Percentiles rank a stretch among this genome's conserved stretches.
Conservation (phyloP, 169 alveolate genomes). For the Plasmodium coatneyi region DNA sequence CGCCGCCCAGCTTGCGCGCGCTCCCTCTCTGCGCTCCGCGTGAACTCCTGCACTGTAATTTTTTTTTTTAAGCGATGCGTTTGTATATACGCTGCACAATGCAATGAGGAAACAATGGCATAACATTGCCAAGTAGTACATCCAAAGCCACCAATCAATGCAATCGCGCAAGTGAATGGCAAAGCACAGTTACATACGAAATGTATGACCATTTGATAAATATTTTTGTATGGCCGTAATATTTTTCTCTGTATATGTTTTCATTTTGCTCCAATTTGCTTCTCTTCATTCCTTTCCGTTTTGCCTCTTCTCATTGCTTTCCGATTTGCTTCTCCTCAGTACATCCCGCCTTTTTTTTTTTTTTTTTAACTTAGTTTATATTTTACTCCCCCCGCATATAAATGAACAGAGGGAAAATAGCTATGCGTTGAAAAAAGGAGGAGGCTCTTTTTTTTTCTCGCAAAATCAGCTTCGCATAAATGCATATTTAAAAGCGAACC, state of each 20-base stretch:
- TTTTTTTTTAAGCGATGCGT: not conserved
- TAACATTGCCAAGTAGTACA: not conserved
- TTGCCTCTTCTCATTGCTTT: not conserved
- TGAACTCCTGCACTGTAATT: not conserved
- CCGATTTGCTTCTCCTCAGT: not conserved
- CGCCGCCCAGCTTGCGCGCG: not conserved
- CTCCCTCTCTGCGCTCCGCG: not conserved
- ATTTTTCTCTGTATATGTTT: not conserved
- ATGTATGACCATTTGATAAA: constrained; percentile 4
- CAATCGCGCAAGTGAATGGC: not conserved
- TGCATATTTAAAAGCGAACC: not conserved
- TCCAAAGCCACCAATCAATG: not conserved
- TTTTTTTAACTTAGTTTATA: not conserved
- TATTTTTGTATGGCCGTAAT: not conserved
- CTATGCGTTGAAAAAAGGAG: not conserved
- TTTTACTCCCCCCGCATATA: not conserved
- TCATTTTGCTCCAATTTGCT: not conserved
- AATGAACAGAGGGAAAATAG: not conserved
- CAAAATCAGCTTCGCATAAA: not conserved
- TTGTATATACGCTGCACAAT: not conserved
- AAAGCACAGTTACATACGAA: not conserved
- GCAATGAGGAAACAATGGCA: not conserved
- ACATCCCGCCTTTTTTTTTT: not conserved
- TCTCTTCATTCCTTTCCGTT: not conserved
- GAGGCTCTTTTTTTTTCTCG: not conserved